Evolutionary conservation across 495 filamentous ascomycete species (phyloP).

Genomic region (Paragyromitra xinjiangensis): DNA sequence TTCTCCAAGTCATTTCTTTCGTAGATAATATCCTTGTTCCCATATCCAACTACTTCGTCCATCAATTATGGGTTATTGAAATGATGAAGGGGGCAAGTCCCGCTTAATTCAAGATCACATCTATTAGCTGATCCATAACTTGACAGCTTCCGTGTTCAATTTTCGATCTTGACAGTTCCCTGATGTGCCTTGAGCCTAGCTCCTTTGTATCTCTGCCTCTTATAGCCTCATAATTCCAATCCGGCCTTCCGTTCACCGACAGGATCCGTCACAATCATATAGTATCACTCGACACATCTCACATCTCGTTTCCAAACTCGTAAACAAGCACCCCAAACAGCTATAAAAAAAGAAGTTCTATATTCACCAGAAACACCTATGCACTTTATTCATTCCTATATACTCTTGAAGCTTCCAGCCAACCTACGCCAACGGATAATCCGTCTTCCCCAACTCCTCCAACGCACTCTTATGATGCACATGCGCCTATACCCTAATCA

Average conservation of each 20-base stretch:
- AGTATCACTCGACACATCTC: neutral
- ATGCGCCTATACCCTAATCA: constrained; percentile 37
- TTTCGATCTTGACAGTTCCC: too few species aligned
- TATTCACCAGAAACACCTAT: neutral
- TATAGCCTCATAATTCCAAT: neutral
- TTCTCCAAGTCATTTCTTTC: neutral
- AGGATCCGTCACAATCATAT: neutral
- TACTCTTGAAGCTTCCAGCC: neutral
- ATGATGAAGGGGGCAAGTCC: too few species aligned
- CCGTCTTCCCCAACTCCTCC: constrained; percentile 58
- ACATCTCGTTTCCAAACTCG: neutral
- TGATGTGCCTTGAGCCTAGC: too few species aligned
- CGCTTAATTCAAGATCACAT: too few species aligned
- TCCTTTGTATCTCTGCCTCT: neutral
- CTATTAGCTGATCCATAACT: too few species aligned
- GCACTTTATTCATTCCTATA: constrained; percentile 3
- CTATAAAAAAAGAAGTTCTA: neutral
- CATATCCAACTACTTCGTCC: too few species aligned
- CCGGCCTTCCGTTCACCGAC: too few species aligned
- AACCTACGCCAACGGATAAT: constrained; percentile 58
- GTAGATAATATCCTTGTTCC: too few species aligned
- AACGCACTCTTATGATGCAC: constrained; percentile 56
- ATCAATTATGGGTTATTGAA: too few species aligned
- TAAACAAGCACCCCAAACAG: neutral
- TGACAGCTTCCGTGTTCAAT: too few species aligned